A percentile compares a stretch with the other conserved stretches of the same genome.
These are phyloP conservation scores for Phytophthora melonis DNA, from an alignment of 352 stramenopile species.

Conservation along the genomic window DNA sequence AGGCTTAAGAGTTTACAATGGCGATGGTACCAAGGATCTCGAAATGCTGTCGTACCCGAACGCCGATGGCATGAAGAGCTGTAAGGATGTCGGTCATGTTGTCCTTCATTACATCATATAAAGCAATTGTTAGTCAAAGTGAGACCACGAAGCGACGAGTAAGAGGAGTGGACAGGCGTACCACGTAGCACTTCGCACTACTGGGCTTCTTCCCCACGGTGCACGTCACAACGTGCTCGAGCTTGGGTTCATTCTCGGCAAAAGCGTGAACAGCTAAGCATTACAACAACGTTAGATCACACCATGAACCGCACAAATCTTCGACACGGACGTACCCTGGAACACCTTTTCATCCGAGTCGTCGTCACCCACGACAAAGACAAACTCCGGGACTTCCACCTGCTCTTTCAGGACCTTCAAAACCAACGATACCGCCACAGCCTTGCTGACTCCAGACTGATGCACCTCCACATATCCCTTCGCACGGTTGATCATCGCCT, in stretches of 20 bases:
- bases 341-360: slow-evolving; percentile 95
- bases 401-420: slow-evolving; percentile 65
- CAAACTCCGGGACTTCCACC: slow-evolving; percentile 92
- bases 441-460: slow-evolving; percentile 78
- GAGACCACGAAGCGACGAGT: background rate
- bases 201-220: slow-evolving; percentile 98
- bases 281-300: background rate
- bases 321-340: slow-evolving; percentile 47
- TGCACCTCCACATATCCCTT: slow-evolving; percentile 84
- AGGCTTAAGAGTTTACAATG: background rate
- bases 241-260: slow-evolving; percentile 39
- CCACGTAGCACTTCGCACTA: slow-evolving; percentile 95
- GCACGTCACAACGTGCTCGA: slow-evolving; percentile 90
- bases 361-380: slow-evolving; percentile 97
- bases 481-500: slow-evolving; percentile 58
- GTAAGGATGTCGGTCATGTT: slow-evolving; percentile 62
- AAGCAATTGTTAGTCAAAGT: background rate
- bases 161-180: slow-evolving; percentile 18
- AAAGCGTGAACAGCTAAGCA: slow-evolving; percentile 58
- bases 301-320: background rate
- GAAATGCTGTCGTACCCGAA: slow-evolving; percentile 44
- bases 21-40: background rate
- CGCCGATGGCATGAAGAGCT: slow-evolving; percentile 58
- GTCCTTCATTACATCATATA: slow-evolving; percentile 39
- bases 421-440: slow-evolving; percentile 61